Percentiles rank a stretch among this genome's conserved stretches.
Conservation (phyloP, 2,329 filamentous ascomycete genomes). For the Penicillium occitanis region DNA sequence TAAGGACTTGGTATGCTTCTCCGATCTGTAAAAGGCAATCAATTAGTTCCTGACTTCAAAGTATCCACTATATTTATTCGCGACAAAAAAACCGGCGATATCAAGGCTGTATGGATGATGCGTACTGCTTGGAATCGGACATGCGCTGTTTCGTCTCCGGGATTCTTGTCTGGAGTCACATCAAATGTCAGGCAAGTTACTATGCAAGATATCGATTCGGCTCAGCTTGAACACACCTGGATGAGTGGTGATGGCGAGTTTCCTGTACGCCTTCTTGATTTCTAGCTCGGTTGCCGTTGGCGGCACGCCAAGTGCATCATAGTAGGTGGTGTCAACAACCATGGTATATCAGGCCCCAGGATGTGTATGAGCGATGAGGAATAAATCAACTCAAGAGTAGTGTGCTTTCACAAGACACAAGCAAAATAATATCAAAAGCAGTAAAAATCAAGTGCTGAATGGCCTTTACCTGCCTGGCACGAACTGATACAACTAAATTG, state of each 20-base stretch:
- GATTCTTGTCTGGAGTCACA: slow-evolving; percentile 78
- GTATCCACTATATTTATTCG: neutral
- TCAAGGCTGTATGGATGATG: slow-evolving; percentile 13
- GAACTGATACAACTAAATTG: neutral
- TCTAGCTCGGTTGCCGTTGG: slow-evolving; percentile 84
- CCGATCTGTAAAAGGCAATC: slow-evolving; percentile 53
- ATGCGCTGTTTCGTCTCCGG: slow-evolving; percentile 89
- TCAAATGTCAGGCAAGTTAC: neutral
- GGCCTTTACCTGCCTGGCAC: neutral
- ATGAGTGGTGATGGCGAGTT: slow-evolving; percentile 89
- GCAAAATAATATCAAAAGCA: neutral
- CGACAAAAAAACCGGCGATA: neutral
- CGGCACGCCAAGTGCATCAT: slow-evolving; percentile 80
- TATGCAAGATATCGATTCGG: neutral
- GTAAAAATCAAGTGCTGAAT: neutral
- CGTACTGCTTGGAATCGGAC: slow-evolving; percentile 86
- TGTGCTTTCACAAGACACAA: too few relatives aligned
- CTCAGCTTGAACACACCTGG: slow-evolving; percentile 60
- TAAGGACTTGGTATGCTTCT: slow-evolving; percentile 75
- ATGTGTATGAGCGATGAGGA: neutral
- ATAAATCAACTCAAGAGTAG: too few relatives aligned
- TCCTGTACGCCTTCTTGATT: slow-evolving; percentile 96
- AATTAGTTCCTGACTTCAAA: neutral
- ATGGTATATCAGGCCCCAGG: slow-evolving; percentile 50
- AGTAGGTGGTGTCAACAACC: slow-evolving; percentile 87